Percentiles rank a stretch among this genome's conserved stretches.
Evolutionary conservation across 441 rosid genomes (phyloP).

Genomic region (Raphanus hybrid): DNA sequence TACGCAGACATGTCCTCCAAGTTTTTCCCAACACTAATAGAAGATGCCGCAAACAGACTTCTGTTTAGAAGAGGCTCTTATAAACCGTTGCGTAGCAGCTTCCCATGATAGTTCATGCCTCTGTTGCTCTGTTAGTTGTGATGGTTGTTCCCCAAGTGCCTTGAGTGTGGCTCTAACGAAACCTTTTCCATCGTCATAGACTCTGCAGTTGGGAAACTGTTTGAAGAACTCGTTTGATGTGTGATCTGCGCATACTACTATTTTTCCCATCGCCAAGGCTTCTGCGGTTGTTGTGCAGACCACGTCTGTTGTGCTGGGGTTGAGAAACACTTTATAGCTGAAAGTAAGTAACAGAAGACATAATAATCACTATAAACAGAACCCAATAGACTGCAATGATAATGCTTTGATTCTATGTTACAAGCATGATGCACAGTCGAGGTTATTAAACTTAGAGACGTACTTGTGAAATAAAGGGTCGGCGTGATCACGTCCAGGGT

Average conservation of each 20-base stretch:
- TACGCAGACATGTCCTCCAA: conserved; percentile 82
- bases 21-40: conserved; percentile 52
- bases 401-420: background rate
- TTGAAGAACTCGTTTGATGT: conserved; percentile 90
- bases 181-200: conserved; percentile 53
- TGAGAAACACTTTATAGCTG: conserved; percentile 93
- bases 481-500: conserved; percentile 89
- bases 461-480: conserved; percentile 90
- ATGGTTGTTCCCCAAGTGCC: conserved; percentile 78
- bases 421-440: conserved; percentile 4
- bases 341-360: background rate
- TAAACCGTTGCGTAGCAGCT: conserved; percentile 86
- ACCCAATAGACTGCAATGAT: conserved; percentile 6
- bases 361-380: background rate
- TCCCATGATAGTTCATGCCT: conserved; percentile 88
- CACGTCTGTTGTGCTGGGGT: conserved; percentile 97
- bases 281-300: conserved; percentile 98
- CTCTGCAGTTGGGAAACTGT: conserved; percentile 86
- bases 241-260: conserved; percentile 84
- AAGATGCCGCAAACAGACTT: conserved; percentile 56
- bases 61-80: conserved; percentile 58
- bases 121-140: conserved; percentile 62
- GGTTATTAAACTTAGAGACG: conserved; percentile 40
- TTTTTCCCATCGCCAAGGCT: conserved; percentile 98
- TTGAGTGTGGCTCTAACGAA: conserved; percentile 59